Conservation (phyloP, 2,329 filamentous ascomycete genomes). For the Hortaea werneckii region DNA sequence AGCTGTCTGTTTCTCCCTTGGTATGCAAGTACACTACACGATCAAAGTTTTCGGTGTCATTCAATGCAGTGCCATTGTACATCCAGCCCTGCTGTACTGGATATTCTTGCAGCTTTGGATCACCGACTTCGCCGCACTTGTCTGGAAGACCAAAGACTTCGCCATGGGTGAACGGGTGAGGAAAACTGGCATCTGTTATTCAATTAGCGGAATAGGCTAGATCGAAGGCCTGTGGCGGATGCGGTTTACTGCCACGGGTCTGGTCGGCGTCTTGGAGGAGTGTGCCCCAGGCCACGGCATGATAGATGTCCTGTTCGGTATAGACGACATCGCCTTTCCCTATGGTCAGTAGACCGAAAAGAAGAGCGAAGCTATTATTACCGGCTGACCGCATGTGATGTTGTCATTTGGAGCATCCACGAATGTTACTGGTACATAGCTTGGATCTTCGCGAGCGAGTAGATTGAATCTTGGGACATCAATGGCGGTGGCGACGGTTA, state of each 20-base stretch:
- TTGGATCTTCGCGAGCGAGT: background rate
- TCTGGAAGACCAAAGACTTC: background rate
- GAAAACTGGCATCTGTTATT: background rate
- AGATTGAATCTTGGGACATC: background rate
- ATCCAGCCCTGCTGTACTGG: background rate
- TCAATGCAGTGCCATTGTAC: background rate
- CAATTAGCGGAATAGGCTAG: background rate
- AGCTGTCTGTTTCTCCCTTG: background rate
- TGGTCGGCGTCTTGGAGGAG: background rate
- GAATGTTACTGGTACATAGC: background rate
- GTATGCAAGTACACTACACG: background rate
- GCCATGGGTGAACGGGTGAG: background rate
- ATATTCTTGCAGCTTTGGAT: background rate
- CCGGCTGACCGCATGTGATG: background rate
- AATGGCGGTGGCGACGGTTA: background rate
- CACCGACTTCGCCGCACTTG: background rate
- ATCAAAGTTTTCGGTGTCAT: background rate
- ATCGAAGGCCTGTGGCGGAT: background rate
- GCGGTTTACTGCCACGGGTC: background rate
- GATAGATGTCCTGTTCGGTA: background rate
- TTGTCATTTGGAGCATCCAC: background rate
- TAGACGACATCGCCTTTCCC: background rate
- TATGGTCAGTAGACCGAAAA: background rate
- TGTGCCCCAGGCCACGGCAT: background rate
- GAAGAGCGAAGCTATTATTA: background rate